These are phyloP conservation scores for Xylaria polymorpha DNA, from an alignment of 2,329 filamentous ascomycete genomes.

Conservation along the genomic window DNA sequence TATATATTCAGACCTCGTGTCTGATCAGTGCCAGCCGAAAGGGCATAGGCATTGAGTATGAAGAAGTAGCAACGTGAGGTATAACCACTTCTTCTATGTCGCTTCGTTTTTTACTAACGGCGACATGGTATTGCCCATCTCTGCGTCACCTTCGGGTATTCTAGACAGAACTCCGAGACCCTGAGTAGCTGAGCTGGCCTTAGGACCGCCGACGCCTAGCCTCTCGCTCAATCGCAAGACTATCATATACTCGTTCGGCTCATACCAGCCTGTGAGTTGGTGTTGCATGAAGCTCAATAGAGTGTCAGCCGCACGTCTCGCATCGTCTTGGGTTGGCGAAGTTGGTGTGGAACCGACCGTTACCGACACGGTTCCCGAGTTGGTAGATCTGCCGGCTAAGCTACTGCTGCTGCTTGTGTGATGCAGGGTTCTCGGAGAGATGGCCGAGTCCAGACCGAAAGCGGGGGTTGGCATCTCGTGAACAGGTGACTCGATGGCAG, in stretches of 20 bases:
- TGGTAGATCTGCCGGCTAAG: conserved; percentile 55
- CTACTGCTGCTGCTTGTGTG: conserved; percentile 65
- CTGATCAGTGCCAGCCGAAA: conserved; percentile 7
- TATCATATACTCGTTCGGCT: conserved; percentile 80
- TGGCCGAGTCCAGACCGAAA: conserved; percentile 59
- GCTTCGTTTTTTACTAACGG: conserved; percentile 52
- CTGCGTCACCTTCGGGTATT: conserved; percentile 68
- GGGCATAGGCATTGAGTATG: conserved; percentile 11
- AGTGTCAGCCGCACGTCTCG: conserved; percentile 81
- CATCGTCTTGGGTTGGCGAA: conserved; percentile 86
- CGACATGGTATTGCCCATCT: conserved; percentile 57
- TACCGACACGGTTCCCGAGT: conserved; percentile 51
- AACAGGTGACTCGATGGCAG: conserved; percentile 63
- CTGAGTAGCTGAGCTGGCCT: conserved; percentile 46
- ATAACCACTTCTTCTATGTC: conserved; percentile 49
- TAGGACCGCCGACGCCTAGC: conserved; percentile 67
- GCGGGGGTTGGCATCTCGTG: conserved; percentile 58
- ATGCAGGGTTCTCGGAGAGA: conserved; percentile 60
- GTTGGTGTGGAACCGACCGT: conserved; percentile 67
- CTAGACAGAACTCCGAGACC: conserved; percentile 63
- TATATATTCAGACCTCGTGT: neutral
- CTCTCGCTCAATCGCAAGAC: conserved; percentile 89
- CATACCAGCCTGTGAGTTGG: conserved; percentile 70
- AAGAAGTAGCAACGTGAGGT: conserved; percentile 17
- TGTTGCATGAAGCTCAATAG: conserved; percentile 85